Evolutionary conservation across 768 basidiomycete genomes (phyloP), one percentile per base, ranked within the genome.

Genomic region (Leccinum ochraceum): DNA sequence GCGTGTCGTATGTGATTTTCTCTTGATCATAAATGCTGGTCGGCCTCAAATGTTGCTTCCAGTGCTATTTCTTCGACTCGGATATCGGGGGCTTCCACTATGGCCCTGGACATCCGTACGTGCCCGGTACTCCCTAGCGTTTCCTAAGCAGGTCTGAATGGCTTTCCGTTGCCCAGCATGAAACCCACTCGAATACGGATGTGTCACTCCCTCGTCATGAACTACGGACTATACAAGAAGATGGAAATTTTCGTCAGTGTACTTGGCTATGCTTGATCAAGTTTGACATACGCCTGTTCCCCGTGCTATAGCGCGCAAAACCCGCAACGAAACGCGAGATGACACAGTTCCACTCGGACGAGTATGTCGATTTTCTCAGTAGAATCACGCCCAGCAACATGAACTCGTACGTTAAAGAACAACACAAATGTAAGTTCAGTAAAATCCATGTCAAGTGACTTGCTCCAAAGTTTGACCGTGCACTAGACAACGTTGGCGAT

Each of bases 61-160:
- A 97, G 92, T 98, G 96, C 73, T 99, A 99, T 81, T 99, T 99
- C 82, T 99, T 95, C 79, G 96, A 99, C 77, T 96, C 95, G 34
- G 96, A 99, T 73, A 95, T 99, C 75, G 96, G 97, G 24, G 96
- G 97, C 55, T 99, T 98, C 74, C 97, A 98, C 75, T 95, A 97
- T 87, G 95, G 95, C n/a, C 94, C 90, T 59, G 95, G 94, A 6
- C 95, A 98, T 74, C 94, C 95, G 88, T 92, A 76, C 68, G 86
- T 70, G 48, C 34, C 51, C 48, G 20, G n/a, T 56, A 17, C 11
- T 11, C n/a, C 34, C 48, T 22, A 13, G 44, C 46, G 13, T 30
- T 55, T 16, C 28, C 4, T 28, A 56, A 46, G 8, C 44, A 53
- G 22, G 22, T 56, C 56, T 48, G n/a, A 62, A 60, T 24, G 26